Evolutionary conservation across 23 red algal species (phyloP), one percentile per base, ranked within the genome.

Genomic region (Gracilaria gracilis): DNA sequence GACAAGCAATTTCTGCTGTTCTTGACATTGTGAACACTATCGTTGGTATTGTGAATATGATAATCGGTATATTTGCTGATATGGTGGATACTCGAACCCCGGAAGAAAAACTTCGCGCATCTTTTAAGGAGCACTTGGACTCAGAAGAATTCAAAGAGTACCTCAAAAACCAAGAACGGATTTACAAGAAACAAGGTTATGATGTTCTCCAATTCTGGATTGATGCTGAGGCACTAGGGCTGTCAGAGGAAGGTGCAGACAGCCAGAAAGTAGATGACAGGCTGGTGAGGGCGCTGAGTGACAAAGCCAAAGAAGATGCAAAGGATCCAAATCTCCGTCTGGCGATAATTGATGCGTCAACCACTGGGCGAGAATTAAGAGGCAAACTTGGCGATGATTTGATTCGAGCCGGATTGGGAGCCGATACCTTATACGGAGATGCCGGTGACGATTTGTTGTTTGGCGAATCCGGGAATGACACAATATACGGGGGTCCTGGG

Each of bases 21-120:
- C 29, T 81, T 7, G 77, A 81, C 19, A 16, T 81, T 1, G 50
- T 33, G 2, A 81, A 81, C 35, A 81, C 77, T 61, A 15, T 81
- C 31, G 49, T 81, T 61, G 77, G 13, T 13, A 0, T 81, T 27
- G 50, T 58, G 49, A 81, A 81, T 59, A 81, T 81, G 77, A 9
- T 58, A 4, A 59, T 61, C 42, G 77, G 77, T 34, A 39, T 81
- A 9, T 81, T 81, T 19, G 77, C 49, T 38, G 77, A 81, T 19
- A 81, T 81, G 77, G 77, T 81, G 12, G 77, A 81, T 51, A 81
- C 77, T 9, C 58, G 77, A 34, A 81, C 49, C 1, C 23, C 21
- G 2, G 44, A 79, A 42, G 75, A 79, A 15, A 50, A 11, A 53
- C 36, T 79, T 51, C 5, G 53, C 5, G 37, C 4, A 9, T 50